These are phyloP conservation scores for Pythium rishiriense DNA, from an alignment of 352 stramenopile genomes.

Conservation along the genomic window DNA sequence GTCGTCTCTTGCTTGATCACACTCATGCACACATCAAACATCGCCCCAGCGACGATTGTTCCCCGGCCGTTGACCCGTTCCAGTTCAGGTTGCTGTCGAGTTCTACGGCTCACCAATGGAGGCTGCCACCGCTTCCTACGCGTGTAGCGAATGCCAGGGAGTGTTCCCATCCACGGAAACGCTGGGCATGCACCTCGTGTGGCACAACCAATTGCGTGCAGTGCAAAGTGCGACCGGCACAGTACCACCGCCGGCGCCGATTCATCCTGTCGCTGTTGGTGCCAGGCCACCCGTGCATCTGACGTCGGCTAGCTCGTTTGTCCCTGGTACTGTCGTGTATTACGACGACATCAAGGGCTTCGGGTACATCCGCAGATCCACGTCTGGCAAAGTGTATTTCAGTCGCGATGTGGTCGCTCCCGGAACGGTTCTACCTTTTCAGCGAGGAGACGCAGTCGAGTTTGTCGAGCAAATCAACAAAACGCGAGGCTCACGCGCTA, in stretches of 20 bases:
- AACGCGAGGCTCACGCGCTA: neutral
- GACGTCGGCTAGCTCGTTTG: neutral
- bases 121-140: too few relatives aligned
- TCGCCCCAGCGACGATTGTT: too few relatives aligned
- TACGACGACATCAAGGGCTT: conserved; percentile 9
- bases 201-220: conserved; percentile 6
- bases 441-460: conserved; percentile 6
- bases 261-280: too few relatives aligned
- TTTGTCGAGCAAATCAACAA: neutral
- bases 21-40: too few relatives aligned
- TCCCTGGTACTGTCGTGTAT: neutral
- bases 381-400: conserved; percentile 6
- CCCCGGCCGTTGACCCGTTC: too few relatives aligned
- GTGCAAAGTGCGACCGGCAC: neutral
- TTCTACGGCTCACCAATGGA: too few relatives aligned
- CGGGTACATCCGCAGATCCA: conserved; percentile 1
- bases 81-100: too few relatives aligned
- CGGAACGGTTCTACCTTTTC: neutral
- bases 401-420: neutral
- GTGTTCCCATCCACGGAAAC: neutral
- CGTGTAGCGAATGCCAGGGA: conserved; percentile 9
- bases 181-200: neutral
- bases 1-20: too few relatives aligned
- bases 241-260: neutral
- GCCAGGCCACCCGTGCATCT: neutral